phyloP scores from a whole-genome alignment of 2,329 filamentous ascomycete genomes.

The Zymoseptoria brevis region DNA sequence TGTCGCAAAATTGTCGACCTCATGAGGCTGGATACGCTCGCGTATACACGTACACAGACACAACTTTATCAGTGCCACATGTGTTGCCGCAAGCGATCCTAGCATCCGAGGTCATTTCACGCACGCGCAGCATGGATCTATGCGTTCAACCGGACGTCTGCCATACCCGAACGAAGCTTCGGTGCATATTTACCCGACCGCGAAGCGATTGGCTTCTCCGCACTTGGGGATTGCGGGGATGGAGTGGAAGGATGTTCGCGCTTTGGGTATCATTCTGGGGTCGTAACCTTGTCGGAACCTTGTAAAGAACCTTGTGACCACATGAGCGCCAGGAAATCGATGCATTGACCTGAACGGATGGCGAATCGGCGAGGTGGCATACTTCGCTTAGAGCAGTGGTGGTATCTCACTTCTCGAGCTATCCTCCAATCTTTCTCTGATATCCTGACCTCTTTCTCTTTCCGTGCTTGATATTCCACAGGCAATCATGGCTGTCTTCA shows the following conservation, averaged over 20 bases:
- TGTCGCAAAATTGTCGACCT: too few species aligned
- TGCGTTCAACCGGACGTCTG: too few species aligned
- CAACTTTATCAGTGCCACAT: too few species aligned
- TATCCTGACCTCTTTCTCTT: not conserved
- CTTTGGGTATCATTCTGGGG: not conserved
- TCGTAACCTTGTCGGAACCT: not conserved
- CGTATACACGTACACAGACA: too few species aligned
- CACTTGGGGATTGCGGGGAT: not conserved
- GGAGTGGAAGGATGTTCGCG: not conserved
- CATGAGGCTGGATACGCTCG: too few species aligned
- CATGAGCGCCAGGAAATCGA: not conserved
- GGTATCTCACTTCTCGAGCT: not conserved
- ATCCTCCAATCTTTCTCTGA: not conserved
- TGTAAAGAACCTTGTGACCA: not conserved
- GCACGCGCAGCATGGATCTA: too few species aligned
- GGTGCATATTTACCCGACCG: not conserved
- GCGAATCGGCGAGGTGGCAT: not conserved
- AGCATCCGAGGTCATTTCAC: too few species aligned
- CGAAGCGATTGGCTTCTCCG: not conserved
- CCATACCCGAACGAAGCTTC: not conserved
- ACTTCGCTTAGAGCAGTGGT: not conserved
- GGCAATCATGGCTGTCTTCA: slow-evolving; percentile 12
- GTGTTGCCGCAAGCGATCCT: too few species aligned
- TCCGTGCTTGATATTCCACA: not conserved
- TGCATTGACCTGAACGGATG: not conserved